Evolutionary conservation across 2,329 filamentous ascomycete species (phyloP).

Genomic region (Fusarium nelsonii): DNA sequence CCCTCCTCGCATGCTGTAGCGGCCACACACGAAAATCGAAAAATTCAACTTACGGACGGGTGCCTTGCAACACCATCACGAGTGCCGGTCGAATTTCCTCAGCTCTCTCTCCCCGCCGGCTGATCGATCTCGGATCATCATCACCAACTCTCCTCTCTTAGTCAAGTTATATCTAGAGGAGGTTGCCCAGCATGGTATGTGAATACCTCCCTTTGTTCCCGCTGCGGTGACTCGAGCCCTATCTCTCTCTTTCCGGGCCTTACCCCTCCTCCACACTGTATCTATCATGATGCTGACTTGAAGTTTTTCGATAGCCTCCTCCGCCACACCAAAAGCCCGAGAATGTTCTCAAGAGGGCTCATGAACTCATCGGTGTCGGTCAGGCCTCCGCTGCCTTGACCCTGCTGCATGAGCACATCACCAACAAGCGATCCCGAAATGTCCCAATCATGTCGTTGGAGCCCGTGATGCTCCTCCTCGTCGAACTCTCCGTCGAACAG

Average conservation of each 20-base stretch:
- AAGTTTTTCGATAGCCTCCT: constrained; percentile 74
- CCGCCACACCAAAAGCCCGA: constrained; percentile 97
- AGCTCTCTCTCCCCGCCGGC: constrained; percentile 52
- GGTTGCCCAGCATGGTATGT: constrained; percentile 66
- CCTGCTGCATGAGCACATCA: constrained; percentile 98
- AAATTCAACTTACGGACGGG: constrained; percentile 54
- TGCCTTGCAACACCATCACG: constrained; percentile 54
- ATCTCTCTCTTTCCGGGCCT: constrained; percentile 33
- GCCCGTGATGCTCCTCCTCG: constrained; percentile 97
- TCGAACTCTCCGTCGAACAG: constrained; percentile 95
- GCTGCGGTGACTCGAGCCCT: constrained; percentile 22
- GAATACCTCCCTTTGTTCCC: constrained; percentile 34
- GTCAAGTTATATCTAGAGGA: constrained; percentile 59
- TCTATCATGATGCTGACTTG: constrained; percentile 48
- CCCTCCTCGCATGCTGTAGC: constrained; percentile 56
- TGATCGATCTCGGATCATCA: constrained; percentile 55
- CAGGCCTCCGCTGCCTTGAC: constrained; percentile 92
- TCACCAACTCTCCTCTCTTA: constrained; percentile 54
- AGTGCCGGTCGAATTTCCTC: constrained; percentile 55
- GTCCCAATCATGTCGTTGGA: constrained; percentile 95
- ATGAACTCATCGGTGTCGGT: constrained; percentile 98
- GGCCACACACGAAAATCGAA: constrained; percentile 62
- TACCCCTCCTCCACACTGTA: constrained; percentile 50
- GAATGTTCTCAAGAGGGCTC: constrained; percentile 98
- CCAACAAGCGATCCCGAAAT: constrained; percentile 97